Conservation (phyloP, 352 stramenopile genomes). For the Phytophthora pseudosyringae region DNA sequence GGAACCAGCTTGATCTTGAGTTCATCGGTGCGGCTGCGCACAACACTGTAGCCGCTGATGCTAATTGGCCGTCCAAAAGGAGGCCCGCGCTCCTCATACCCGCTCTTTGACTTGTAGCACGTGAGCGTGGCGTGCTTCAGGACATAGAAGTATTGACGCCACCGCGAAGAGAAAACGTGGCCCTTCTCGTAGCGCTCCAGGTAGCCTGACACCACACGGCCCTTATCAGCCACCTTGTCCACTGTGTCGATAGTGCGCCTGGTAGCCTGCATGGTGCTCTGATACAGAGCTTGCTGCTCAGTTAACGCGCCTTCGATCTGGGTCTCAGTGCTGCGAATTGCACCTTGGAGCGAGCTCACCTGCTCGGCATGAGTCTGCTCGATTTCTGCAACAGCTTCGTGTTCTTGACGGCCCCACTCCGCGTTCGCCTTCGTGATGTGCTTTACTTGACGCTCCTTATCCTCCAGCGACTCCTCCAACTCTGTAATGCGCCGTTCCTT, state of each 20-base stretch:
- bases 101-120: slow-evolving; percentile 81
- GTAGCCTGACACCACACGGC: slow-evolving; percentile 71
- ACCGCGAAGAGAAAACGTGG: slow-evolving; percentile 74
- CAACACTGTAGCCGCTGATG: slow-evolving; percentile 72
- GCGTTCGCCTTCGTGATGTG: slow-evolving; percentile 55
- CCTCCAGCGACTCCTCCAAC: slow-evolving; percentile 54
- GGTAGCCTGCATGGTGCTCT: slow-evolving; percentile 80
- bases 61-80: slow-evolving; percentile 57
- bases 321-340: slow-evolving; percentile 45
- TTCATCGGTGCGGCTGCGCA: slow-evolving; percentile 77
- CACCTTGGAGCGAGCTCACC: slow-evolving; percentile 41
- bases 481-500: slow-evolving; percentile 58
- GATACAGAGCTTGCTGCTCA: slow-evolving; percentile 72
- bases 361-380: slow-evolving; percentile 52
- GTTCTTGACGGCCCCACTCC: slow-evolving; percentile 59
- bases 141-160: slow-evolving; percentile 83
- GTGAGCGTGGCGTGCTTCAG: slow-evolving; percentile 69
- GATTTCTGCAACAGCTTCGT: slow-evolving; percentile 52
- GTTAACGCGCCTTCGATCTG: slow-evolving; percentile 57
- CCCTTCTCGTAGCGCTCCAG: slow-evolving; percentile 81
- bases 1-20: slow-evolving; percentile 84
- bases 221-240: slow-evolving; percentile 70
- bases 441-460: slow-evolving; percentile 53
- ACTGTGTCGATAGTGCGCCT: slow-evolving; percentile 81
- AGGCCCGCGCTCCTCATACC: slow-evolving; percentile 63